Base-by-base conservation (phyloP, 1,139 yeast species). In the Fermentozyma sake region DNA sequence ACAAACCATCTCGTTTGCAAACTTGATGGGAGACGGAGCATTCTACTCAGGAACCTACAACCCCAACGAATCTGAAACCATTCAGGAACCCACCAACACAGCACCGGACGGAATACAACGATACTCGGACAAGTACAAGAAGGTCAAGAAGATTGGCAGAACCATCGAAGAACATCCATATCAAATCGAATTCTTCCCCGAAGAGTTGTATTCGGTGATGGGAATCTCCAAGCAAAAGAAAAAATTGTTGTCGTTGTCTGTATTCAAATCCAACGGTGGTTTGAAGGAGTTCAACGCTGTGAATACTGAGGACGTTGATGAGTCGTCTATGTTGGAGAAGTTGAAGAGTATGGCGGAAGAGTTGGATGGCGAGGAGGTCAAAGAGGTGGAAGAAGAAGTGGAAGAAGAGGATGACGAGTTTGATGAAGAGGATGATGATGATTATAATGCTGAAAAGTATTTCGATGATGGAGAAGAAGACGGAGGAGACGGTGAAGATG, bases 141-240 rank as follows among this genome's bases (percentile, higher is more conserved):
- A 81, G 48, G 79, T 76, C 38, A 72, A 84, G 32, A 79, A 74
- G 45, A 71, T 79, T n/a, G 91, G 91, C 1, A 69, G 81, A 31
- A 78, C 93, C 3, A 73, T 83, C 11, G 82, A 80, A 39, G 94
- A 84, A 33, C 93, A 85, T 56, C 95, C 96, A 1, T 86, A 80
- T 50, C 71, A 72, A 36, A 44, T 72, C 15, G 76, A 73, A 32
- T 68, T 82, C 37, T 85, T 89, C 53, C 97, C 97, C 1, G 68
- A 64, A 14, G 97, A 91, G 51, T 61, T 91, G 33, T 79, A 83
- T 42, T 58, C 70, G 14, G 85, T 80, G 17, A 77, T 82, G 82
- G 91, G 89, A 3, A 69, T 79, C 7, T 68, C 72, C 37, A 71
- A 67, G 38, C 71, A 70, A 47, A 65, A 64, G 43, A 63, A 63